These are phyloP conservation scores for Paraconiothyrium sp. DNA, from an alignment of 2,329 filamentous ascomycete species.

Conservation along the genomic window DNA sequence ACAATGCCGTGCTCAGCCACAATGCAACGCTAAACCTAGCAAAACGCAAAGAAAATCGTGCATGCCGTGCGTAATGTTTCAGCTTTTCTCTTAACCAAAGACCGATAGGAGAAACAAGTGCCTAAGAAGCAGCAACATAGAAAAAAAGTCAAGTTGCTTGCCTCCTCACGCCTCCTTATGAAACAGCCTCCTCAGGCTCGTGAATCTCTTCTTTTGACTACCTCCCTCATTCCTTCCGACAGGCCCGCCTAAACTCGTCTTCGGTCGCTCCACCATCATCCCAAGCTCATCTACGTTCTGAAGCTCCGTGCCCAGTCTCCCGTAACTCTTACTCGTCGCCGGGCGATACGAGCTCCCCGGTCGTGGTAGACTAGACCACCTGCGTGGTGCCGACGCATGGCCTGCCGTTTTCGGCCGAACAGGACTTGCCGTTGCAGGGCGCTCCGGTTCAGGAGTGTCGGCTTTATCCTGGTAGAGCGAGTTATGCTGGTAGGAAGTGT, in stretches of 20 bases:
- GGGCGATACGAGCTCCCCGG: conserved; percentile 27
- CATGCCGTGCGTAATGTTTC: background rate
- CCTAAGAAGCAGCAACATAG: background rate
- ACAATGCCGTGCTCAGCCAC: background rate
- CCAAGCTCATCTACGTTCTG: conserved; percentile 8
- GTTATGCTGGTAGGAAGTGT: conserved; percentile 21
- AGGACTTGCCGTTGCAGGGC: conserved; percentile 8
- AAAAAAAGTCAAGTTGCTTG: background rate
- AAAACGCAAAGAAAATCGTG: background rate
- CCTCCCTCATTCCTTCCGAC: conserved; percentile 9
- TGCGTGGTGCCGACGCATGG: background rate
- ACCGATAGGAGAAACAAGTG: background rate
- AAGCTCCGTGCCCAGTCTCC: conserved; percentile 1
- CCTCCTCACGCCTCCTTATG: conserved; percentile 14
- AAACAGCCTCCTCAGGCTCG: conserved; percentile 35
- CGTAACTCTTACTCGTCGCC: conserved; percentile 22
- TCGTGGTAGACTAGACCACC: conserved; percentile 23
- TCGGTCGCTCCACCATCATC: conserved; percentile 20
- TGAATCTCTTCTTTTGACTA: conserved; percentile 33
- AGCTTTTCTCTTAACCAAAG: background rate
- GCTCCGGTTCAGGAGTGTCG: background rate
- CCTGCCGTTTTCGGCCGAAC: conserved; percentile 9
- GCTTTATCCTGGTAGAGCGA: conserved; percentile 18
- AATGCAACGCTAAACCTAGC: background rate
- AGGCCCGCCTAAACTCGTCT: conserved; percentile 16